These are phyloP conservation scores for Oryza meyeriana DNA, from an alignment of 176 grass and related monocot genomes.

Conservation along the genomic window DNA sequence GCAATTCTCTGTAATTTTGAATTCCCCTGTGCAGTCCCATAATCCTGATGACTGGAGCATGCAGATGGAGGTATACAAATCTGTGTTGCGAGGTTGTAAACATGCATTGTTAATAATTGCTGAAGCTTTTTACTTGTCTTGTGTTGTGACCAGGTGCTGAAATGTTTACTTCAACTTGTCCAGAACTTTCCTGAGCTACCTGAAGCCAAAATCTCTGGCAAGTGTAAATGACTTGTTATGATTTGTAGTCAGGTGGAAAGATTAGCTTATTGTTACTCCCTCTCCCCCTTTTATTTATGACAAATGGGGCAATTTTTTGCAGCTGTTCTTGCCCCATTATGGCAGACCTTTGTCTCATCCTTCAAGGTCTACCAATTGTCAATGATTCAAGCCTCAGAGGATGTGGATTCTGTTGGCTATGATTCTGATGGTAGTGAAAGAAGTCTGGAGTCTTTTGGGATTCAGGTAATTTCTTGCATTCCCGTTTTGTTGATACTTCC, in stretches of 20 bases:
- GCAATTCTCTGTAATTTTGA: conserved; percentile 72
- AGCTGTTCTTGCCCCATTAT: conserved; percentile 78
- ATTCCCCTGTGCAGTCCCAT: conserved; percentile 69
- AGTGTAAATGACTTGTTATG: conserved; percentile 22
- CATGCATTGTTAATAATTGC: conserved; percentile 10
- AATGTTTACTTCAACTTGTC: conserved; percentile 95
- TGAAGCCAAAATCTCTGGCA: conserved; percentile 76
- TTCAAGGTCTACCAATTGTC: conserved; percentile 79
- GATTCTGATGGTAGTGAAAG: conserved; percentile 89
- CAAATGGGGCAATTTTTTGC: conserved; percentile 26
- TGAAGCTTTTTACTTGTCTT: conserved; percentile 30
- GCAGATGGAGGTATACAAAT: conserved; percentile 79
- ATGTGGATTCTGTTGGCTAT: conserved; percentile 66
- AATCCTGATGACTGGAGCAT: conserved; percentile 96
- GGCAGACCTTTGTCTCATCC: conserved; percentile 88
- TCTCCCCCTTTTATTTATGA: conserved; percentile 9
- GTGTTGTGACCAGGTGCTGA: conserved; percentile 79
- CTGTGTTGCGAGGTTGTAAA: not conserved
- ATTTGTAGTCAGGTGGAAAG: not conserved
- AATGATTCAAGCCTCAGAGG: conserved; percentile 63
- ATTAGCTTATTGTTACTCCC: conserved; percentile 1
- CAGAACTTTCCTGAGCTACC: conserved; percentile 76
- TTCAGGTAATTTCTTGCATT: conserved; percentile 67
- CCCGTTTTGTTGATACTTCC: not conserved
- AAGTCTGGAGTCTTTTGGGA: conserved; percentile 82